These are phyloP conservation scores for Pseudomonodictys pantanalensis DNA, from an alignment of 495 filamentous ascomycete genomes.

Conservation along the genomic window DNA sequence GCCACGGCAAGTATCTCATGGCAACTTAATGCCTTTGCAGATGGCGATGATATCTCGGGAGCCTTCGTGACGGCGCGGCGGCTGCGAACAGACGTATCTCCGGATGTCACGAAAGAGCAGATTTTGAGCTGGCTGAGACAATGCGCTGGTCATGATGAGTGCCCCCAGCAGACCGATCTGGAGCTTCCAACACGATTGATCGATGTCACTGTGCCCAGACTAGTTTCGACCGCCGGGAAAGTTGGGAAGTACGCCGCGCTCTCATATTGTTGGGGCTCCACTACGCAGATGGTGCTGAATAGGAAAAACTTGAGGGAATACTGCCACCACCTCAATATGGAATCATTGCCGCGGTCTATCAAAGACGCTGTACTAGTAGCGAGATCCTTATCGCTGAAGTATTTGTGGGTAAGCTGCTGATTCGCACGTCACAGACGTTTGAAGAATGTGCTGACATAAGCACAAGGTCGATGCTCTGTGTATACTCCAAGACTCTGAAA, in stretches of 20 bases:
- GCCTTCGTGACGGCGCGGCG: not conserved
- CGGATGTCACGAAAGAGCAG: not conserved
- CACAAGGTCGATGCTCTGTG: slow-evolving; percentile 10
- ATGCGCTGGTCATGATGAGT: not conserved
- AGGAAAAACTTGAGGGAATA: not conserved
- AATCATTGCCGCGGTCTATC: not conserved
- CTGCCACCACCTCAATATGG: not conserved
- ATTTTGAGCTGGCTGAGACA: not conserved
- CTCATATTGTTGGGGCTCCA: not conserved
- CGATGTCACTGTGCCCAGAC: not conserved
- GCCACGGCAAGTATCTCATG: not conserved
- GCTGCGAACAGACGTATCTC: not conserved
- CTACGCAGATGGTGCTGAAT: not conserved
- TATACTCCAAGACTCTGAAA: slow-evolving; percentile 3
- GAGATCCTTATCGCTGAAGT: not conserved
- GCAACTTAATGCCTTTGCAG: not conserved
- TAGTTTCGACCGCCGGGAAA: not conserved
- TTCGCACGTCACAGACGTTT: no score
- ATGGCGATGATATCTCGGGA: not conserved
- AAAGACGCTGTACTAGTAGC: slow-evolving; percentile 4
- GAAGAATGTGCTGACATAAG: no score
- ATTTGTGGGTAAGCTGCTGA: no score
- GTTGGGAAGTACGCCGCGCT: not conserved
- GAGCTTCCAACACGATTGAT: not conserved
- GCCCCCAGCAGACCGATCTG: not conserved